A percentile compares a stretch with the other conserved stretches of the same genome.
phyloP scores from a whole-genome alignment of 2,329 filamentous ascomycete species.

The Botrytis squamosa region DNA sequence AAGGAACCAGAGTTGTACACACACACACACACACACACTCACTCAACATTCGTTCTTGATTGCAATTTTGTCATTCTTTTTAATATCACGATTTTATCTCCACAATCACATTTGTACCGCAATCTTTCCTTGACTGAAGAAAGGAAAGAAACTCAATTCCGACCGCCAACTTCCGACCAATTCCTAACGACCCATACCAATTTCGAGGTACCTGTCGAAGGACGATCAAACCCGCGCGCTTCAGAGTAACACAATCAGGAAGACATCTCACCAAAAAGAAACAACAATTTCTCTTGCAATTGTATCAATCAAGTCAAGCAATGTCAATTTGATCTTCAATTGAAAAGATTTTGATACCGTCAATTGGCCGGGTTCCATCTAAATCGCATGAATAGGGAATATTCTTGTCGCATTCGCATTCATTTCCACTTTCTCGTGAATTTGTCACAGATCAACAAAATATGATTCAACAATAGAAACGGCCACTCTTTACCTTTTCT shows the following conservation, averaged over 20 bases:
- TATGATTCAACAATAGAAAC: constrained; percentile 10
- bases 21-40: neutral
- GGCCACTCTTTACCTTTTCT: neutral
- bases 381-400: neutral
- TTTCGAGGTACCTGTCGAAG: neutral
- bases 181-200: neutral
- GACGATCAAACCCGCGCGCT: constrained; percentile 20
- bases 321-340: constrained; percentile 14
- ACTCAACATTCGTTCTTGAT: neutral
- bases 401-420: neutral
- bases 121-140: neutral
- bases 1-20: neutral
- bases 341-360: neutral
- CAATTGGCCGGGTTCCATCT: neutral
- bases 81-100: neutral
- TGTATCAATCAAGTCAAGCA: neutral
- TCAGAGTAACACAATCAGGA: neutral
- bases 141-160: neutral
- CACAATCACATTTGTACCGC: neutral
- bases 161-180: neutral
- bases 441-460: neutral
- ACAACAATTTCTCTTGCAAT: neutral
- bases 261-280: neutral
- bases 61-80: constrained; percentile 2
- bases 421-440: neutral